Evolutionary conservation across 2,329 filamentous ascomycete species (phyloP), one percentile per base, ranked within the genome.

Genomic region (Thielaviopsis punctulata): DNA sequence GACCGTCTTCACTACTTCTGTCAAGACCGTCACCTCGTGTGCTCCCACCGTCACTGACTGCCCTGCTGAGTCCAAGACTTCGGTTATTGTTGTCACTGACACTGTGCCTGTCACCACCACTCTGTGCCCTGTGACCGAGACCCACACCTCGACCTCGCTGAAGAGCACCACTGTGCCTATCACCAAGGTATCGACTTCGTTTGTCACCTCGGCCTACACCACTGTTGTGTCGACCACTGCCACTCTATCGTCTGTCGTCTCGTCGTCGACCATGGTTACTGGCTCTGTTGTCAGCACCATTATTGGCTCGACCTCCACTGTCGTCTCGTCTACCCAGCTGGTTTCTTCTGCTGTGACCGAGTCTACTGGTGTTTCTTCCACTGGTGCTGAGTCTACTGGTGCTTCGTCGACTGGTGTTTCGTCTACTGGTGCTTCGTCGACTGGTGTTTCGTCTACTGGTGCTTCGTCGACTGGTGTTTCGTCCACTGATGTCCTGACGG

Each of bases 111-210:
- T 79, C 48, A 75, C 72, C 49, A 81, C 79, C 57, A 81, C 77
- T 41, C 62, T 80, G 61, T 79, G 76, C 71, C 76, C 75, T 21
- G 73, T 77, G 55, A 77, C 74, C n/a, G 72, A 71, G 67, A 76
- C 73, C 43, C 61, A 68, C 58, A 72, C 70, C 22, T 59, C 66
- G 54, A 68, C 66, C 39, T 62, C 61, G 39, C 55, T 62, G 27
- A 56, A 64, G 58, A 60, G 58, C 55, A 61, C 58, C 54, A 58
- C 58, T 59, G 43, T 48, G 10, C 45, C 52, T 30, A 44, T 48
- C 25, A 53, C 51, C 43, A 45, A 45, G 12, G 51, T 51, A 39
- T 47, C 55, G 43, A 52, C 52, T 52, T 45, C 57, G 44, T 57
- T 58, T 19, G 51, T 51, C 24, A 52, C 56, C 39, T 48, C 55